phyloP scores from a whole-genome alignment of 805 yeast species.

The Debaryomyces tyrocola region DNA sequence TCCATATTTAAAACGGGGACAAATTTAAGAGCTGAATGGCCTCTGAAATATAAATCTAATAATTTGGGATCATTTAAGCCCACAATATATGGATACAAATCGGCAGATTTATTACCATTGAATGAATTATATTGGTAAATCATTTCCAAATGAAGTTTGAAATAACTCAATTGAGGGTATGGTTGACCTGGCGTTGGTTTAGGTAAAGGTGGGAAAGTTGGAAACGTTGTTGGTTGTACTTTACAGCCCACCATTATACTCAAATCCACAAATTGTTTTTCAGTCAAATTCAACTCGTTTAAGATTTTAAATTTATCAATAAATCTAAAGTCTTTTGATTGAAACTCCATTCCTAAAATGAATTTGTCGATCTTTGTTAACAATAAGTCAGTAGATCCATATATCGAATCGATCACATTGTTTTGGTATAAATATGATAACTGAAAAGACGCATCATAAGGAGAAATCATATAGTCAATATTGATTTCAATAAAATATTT shows the following conservation, averaged over 20 bases:
- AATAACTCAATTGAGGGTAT: conserved; percentile 38
- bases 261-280: conserved; percentile 71
- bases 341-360: conserved; percentile 69
- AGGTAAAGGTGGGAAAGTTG: conserved; percentile 48
- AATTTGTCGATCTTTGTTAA: conserved; percentile 67
- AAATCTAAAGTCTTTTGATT: conserved; percentile 62
- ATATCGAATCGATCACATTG: conserved; percentile 66
- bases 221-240: conserved; percentile 64
- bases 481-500: conserved; percentile 53
- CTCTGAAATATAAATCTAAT: conserved; percentile 59
- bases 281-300: conserved; percentile 57
- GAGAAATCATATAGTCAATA: conserved; percentile 74
- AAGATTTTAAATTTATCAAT: conserved; percentile 60
- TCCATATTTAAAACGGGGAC: conserved; percentile 70
- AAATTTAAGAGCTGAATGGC: conserved; percentile 64
- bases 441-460: conserved; percentile 79
- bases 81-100: conserved; percentile 47
- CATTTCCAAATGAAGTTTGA: conserved; percentile 41
- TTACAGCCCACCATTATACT: conserved; percentile 78
- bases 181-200: conserved; percentile 41
- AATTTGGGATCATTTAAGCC: conserved; percentile 45
- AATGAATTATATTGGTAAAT: conserved; percentile 33
- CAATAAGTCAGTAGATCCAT: conserved; percentile 81
- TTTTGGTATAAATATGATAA: conserved; percentile 65
- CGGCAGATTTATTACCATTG: conserved; percentile 23